These are phyloP conservation scores for Trypanosomatidae sp. DNA, from an alignment of 208 protist species.

Conservation along the genomic window DNA sequence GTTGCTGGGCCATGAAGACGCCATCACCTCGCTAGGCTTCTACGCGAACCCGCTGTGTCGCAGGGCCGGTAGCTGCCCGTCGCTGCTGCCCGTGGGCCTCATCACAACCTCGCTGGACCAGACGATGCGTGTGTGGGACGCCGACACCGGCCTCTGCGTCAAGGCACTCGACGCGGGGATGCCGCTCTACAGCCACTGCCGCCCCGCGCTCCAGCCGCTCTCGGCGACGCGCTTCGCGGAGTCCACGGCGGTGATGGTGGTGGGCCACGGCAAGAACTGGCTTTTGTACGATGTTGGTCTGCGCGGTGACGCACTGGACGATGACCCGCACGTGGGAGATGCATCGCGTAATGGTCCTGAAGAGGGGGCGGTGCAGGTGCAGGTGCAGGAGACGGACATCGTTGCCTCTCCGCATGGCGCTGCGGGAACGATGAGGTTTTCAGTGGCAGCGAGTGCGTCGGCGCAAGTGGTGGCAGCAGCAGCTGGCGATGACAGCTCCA, in stretches of 20 bases:
- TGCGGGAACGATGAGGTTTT: slow-evolving; percentile 5
- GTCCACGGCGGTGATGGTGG: slow-evolving; percentile 22
- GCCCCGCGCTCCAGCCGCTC: slow-evolving; percentile 13
- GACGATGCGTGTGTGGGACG: slow-evolving; percentile 74
- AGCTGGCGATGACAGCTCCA: slow-evolving; percentile 14
- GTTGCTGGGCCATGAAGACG: slow-evolving; percentile 78
- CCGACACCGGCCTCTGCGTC: slow-evolving; percentile 59
- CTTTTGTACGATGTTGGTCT: slow-evolving; percentile 50
- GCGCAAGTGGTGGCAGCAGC: neutral
- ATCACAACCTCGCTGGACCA: slow-evolving; percentile 80
- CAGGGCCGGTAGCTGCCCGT: neutral
- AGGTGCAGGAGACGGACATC: slow-evolving; percentile 32
- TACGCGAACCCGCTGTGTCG: slow-evolving; percentile 42
- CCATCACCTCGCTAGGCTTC: slow-evolving; percentile 75
- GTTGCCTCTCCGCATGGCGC: slow-evolving; percentile 14
- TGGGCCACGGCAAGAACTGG: slow-evolving; percentile 64
- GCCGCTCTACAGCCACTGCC: slow-evolving; percentile 68
- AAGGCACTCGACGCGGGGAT: slow-evolving; percentile 41
- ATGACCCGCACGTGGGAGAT: too few species aligned
- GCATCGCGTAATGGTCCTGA: too few species aligned
- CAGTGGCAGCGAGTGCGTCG: slow-evolving; percentile 1
- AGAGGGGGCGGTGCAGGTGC: slow-evolving; percentile 13
- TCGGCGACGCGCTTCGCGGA: neutral
- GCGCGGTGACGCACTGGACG: slow-evolving; percentile 5
- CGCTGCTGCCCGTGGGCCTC: slow-evolving; percentile 51